Evolutionary conservation across 164 flowering plant species (phyloP).

Genomic region (Aristolochia californica): DNA sequence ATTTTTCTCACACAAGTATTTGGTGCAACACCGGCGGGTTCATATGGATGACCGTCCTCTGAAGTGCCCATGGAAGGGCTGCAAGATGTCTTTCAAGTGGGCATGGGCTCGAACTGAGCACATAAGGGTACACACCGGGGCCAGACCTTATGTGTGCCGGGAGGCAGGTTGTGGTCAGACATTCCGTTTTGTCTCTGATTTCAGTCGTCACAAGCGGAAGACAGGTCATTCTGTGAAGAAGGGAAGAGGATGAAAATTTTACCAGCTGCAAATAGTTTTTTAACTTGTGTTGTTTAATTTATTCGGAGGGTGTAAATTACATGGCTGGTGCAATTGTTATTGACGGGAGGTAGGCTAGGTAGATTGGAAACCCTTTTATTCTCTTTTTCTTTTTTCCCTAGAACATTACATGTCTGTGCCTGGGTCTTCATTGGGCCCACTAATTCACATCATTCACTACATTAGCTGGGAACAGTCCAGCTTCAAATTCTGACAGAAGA

Average conservation of each 20-base stretch:
- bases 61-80: slow-evolving; percentile 96
- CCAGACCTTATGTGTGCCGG: slow-evolving; percentile 74
- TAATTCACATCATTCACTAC: too few species aligned
- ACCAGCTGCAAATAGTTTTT: neutral
- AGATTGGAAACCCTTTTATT: slow-evolving; percentile 4
- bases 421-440: slow-evolving; percentile 19
- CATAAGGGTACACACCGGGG: slow-evolving; percentile 97
- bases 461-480: slow-evolving; percentile 8
- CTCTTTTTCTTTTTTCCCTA: neutral
- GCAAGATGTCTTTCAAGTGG: slow-evolving; percentile 99
- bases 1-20: slow-evolving; percentile 93
- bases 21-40: slow-evolving; percentile 90
- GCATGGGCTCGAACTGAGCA: slow-evolving; percentile 99
- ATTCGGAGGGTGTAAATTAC: slow-evolving; percentile 8
- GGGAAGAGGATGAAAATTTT: slow-evolving; percentile 2
- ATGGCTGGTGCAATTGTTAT: slow-evolving; percentile 12
- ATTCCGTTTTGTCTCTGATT: slow-evolving; percentile 93
- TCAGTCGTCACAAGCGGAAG: slow-evolving; percentile 98
- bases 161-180: slow-evolving; percentile 92
- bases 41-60: slow-evolving; percentile 90
- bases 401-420: slow-evolving; percentile 7
- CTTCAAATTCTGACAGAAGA: slow-evolving; percentile 3
- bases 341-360: slow-evolving; percentile 8
- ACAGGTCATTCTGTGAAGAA: slow-evolving; percentile 61
- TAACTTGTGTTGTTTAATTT: neutral